A percentile compares a stretch with the other conserved stretches of the same genome.
These are phyloP conservation scores for Beauveria medogensis DNA, from an alignment of 2,329 filamentous ascomycete species.

Conservation along the genomic window DNA sequence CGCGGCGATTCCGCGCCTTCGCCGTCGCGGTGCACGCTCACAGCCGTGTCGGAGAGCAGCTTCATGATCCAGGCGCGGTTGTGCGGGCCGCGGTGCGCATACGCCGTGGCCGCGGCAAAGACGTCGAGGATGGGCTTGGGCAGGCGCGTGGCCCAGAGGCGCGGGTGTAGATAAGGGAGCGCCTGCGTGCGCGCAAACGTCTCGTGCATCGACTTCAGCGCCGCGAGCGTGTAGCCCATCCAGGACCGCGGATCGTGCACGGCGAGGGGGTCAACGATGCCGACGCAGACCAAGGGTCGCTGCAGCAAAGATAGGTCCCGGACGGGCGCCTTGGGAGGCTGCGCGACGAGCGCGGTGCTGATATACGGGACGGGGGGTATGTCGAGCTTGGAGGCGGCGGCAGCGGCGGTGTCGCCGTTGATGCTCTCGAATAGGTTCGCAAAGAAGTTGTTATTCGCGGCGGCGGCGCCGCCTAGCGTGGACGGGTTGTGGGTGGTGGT, in stretches of 20 bases:
- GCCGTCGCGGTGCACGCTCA: conserved; percentile 28
- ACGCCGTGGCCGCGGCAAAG: conserved; percentile 32
- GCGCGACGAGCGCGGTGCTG: conserved; percentile 13
- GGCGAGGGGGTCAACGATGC: conserved; percentile 21
- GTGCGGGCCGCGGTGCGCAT: conserved; percentile 25
- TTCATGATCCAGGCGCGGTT: conserved; percentile 33
- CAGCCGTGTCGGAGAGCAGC: conserved; percentile 29
- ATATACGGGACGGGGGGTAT: conserved; percentile 22
- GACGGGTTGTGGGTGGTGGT: not conserved
- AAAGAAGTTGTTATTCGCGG: not conserved
- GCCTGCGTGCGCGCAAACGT: conserved; percentile 28
- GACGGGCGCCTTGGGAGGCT: conserved; percentile 15
- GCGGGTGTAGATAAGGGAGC: conserved; percentile 35
- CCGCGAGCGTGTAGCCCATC: conserved; percentile 27
- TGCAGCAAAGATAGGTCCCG: conserved; percentile 23
- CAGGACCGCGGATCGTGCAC: conserved; percentile 29
- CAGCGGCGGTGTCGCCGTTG: conserved; percentile 10
- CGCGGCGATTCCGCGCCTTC: conserved; percentile 22
- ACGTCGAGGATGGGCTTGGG: conserved; percentile 32
- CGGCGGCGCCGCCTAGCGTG: not conserved
- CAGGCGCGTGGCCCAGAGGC: conserved; percentile 31
- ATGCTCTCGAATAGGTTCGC: conserved; percentile 1
- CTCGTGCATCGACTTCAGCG: conserved; percentile 25
- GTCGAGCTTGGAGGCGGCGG: conserved; percentile 22
- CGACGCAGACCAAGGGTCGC: conserved; percentile 15